Base-by-base conservation (phyloP, 306 rosid species). In the Pyrus pyrifolia region DNA sequence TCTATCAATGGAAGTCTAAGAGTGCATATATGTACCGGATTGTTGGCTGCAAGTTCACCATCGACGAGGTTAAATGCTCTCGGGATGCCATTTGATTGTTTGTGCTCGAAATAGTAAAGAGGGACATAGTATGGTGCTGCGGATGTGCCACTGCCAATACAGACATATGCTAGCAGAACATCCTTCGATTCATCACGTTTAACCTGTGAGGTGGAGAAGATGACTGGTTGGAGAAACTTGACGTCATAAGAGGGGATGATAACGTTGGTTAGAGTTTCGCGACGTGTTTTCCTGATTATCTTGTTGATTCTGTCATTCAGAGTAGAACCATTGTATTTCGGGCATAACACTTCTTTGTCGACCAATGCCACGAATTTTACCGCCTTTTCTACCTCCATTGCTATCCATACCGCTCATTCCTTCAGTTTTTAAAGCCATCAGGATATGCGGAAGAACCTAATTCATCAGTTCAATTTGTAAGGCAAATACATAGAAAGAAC, bases 401-500 rank as follows among this genome's bases (percentile, higher is more conserved):
- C 61, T 18, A 55, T 19, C 27, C 61, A 21, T 21, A 18, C 61
- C 27, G 27, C 27, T 5, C 61, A 55, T 33, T 33, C 38, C 38
- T 33, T 33, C 38, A 33, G 38, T 55, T 55, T 55, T 55, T 55
- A 13, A 55, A 55, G 9, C 27, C 61, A 55, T 4, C 61, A 27
- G 61, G 61, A 6, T 18, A 55, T 19, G 27, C 61, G 8, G 25
- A 21, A 55, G n/a, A 21, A 55, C 8, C 61, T 11, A 33, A 33
- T 33, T 33, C 38, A 6, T 33, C 38, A 33, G 38, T 6, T 33
- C 38, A 33, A 33, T 5, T 33, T 33, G 38, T 33, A 33, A 33
- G 8, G 38, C 1, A 5, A 33, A 33, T 1, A 33, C 38, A 33
- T 6, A 33, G 0, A 33, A 7, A 33, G 0, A 33, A 33, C 0